Percentiles rank a stretch among this genome's conserved stretches.
Evolutionary conservation across 2,329 filamentous ascomycete species (phyloP).

Genomic region (Paraconiothyrium sp.): DNA sequence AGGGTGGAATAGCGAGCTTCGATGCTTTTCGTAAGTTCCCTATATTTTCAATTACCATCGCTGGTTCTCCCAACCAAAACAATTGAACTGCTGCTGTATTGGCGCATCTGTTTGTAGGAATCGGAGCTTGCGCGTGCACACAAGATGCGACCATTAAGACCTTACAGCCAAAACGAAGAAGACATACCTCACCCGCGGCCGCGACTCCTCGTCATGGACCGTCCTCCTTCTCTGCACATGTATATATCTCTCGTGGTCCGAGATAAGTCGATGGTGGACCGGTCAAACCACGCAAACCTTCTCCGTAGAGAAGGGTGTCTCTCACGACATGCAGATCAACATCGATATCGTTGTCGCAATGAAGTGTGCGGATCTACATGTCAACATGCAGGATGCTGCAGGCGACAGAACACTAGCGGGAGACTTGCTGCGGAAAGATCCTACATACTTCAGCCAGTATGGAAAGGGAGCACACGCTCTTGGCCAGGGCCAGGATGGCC

Average conservation of each 20-base stretch:
- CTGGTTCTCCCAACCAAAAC: neutral
- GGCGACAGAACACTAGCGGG: constrained; percentile 91
- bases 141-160: constrained; percentile 16
- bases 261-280: constrained; percentile 83
- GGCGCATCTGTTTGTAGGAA: constrained; percentile 11
- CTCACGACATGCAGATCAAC: constrained; percentile 91
- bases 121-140: constrained; percentile 1
- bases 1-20: constrained; percentile 76
- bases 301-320: constrained; percentile 89
- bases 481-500: constrained; percentile 49
- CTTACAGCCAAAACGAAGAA: constrained; percentile 90
- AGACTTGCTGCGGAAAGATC: constrained; percentile 75
- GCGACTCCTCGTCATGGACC: constrained; percentile 93
- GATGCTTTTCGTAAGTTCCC: constrained; percentile 90
- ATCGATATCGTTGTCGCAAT: constrained; percentile 92
- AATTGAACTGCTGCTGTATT: neutral
- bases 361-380: constrained; percentile 85
- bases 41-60: constrained; percentile 11
- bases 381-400: constrained; percentile 96
- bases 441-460: constrained; percentile 84
- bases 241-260: constrained; percentile 77
- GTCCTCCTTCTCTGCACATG: constrained; percentile 81
- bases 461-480: constrained; percentile 68
- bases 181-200: constrained; percentile 85
- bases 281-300: constrained; percentile 90